phyloP scores from a whole-genome alignment of 106 monocot genomes.

The Vanilla planifolia region DNA sequence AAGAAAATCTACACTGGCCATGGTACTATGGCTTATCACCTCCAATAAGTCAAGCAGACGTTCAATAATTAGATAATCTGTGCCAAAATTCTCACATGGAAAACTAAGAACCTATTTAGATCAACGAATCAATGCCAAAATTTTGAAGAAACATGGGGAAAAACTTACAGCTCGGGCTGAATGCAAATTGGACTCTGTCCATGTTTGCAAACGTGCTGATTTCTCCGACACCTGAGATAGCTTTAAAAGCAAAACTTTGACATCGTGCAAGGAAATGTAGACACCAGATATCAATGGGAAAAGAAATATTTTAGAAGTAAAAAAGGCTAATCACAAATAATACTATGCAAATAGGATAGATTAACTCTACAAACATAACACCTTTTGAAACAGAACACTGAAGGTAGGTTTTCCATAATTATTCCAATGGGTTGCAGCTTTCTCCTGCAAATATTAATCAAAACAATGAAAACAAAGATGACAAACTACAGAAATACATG shows the following conservation, averaged over 20 bases:
- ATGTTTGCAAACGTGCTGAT: conserved; percentile 44
- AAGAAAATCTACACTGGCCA: too few species aligned
- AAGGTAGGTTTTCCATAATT: conserved; percentile 53
- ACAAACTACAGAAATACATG: too few species aligned
- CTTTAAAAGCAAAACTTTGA: conserved; percentile 4
- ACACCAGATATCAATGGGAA: too few species aligned
- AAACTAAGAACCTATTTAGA: neutral
- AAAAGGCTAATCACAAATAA: too few species aligned
- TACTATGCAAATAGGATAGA: too few species aligned
- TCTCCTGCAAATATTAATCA: conserved; percentile 26
- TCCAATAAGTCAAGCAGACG: too few species aligned
- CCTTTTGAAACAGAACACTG: conserved; percentile 39
- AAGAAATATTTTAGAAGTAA: too few species aligned
- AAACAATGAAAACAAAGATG: neutral
- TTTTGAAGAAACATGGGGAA: neutral
- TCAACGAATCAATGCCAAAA: too few species aligned
- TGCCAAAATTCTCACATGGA: too few species aligned
- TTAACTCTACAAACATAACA: neutral
- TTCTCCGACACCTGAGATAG: conserved; percentile 43
- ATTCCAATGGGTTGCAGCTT: conserved; percentile 40
- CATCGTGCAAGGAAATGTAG: too few species aligned
- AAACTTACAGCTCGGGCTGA: conserved; percentile 45
- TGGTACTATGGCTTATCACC: too few species aligned
- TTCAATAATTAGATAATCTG: too few species aligned
- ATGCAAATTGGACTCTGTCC: conserved; percentile 53